Percentiles rank a stretch among this genome's conserved stretches.
phyloP scores from a whole-genome alignment of 192 early-diverging fungal species.

The Lobulomyces angularis region DNA sequence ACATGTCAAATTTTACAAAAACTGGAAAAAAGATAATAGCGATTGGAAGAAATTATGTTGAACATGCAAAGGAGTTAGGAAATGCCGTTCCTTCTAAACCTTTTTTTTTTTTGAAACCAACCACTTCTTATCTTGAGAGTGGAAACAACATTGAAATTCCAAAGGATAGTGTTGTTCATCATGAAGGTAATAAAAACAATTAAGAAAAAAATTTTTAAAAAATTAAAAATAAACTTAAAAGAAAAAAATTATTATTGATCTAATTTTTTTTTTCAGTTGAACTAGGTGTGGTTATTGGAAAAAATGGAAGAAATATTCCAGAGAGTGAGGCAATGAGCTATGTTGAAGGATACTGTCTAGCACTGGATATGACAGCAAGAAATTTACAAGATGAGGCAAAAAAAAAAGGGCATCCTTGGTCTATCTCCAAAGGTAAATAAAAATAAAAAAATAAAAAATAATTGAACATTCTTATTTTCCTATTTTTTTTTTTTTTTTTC shows the following conservation, averaged over 20 bases:
- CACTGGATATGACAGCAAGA: constrained; percentile 85
- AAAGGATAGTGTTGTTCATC: constrained; percentile 62
- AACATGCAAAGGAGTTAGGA: constrained; percentile 88
- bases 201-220: constrained; percentile 5
- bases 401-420: constrained; percentile 77
- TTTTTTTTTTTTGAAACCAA: constrained; percentile 91
- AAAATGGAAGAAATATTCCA: constrained; percentile 58
- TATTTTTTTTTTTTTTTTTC: no score
- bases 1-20: no score
- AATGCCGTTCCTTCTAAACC: constrained; percentile 81
- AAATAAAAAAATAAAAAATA: no score
- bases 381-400: constrained; percentile 80
- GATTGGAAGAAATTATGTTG: constrained; percentile 83
- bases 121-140: constrained; percentile 56
- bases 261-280: constrained; percentile 49
- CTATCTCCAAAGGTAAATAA: constrained; percentile 77
- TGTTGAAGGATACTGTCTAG: constrained; percentile 62
- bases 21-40: constrained; percentile 79
- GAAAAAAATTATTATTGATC: not conserved
- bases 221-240: not conserved
- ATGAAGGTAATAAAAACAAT: constrained; percentile 44
- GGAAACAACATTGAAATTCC: constrained; percentile 71
- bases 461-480: no score
- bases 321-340: constrained; percentile 46
- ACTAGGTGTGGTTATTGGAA: constrained; percentile 83